These are phyloP conservation scores for Claviceps maximensis DNA, from an alignment of 2,329 filamentous ascomycete genomes.

Conservation along the genomic window DNA sequence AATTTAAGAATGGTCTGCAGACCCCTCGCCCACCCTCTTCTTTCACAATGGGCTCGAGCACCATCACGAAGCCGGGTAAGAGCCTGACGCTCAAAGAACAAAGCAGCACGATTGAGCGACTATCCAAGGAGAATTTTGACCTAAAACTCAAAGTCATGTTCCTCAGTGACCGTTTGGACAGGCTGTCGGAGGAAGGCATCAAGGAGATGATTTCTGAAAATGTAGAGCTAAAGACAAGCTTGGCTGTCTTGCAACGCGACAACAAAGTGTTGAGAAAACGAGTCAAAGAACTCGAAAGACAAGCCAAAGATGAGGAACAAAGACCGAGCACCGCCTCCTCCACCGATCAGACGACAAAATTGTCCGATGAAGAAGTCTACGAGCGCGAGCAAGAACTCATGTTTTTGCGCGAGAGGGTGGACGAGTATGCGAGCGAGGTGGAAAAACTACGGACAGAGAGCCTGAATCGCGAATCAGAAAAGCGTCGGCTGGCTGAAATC, in stretches of 20 bases:
- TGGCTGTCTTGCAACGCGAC: conserved; percentile 81
- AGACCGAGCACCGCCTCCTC: conserved; percentile 50
- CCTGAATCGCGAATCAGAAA: conserved; percentile 69
- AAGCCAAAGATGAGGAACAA: conserved; percentile 52
- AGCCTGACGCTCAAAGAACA: conserved; percentile 91
- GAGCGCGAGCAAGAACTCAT: conserved; percentile 76
- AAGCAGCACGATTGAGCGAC: conserved; percentile 87
- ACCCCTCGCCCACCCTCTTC: conserved; percentile 43
- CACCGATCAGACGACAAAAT: conserved; percentile 42
- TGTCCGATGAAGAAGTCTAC: conserved; percentile 45
- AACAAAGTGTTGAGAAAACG: conserved; percentile 71
- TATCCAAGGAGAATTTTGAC: conserved; percentile 97
- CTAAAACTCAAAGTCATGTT: conserved; percentile 97
- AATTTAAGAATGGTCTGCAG: conserved; percentile 54
- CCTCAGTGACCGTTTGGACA: conserved; percentile 82
- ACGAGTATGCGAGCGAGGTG: conserved; percentile 72
- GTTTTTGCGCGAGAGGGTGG: conserved; percentile 72
- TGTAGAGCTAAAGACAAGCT: conserved; percentile 82
- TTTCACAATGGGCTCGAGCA: conserved; percentile 24
- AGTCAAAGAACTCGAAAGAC: conserved; percentile 76
- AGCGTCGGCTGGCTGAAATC: conserved; percentile 72
- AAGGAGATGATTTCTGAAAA: conserved; percentile 98
- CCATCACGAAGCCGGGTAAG: conserved; percentile 43
- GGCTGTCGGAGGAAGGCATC: conserved; percentile 87
- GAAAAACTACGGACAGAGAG: conserved; percentile 70